Base-by-base conservation (phyloP, 352 stramenopile genomes). In the Phytophthora hibernalis region DNA sequence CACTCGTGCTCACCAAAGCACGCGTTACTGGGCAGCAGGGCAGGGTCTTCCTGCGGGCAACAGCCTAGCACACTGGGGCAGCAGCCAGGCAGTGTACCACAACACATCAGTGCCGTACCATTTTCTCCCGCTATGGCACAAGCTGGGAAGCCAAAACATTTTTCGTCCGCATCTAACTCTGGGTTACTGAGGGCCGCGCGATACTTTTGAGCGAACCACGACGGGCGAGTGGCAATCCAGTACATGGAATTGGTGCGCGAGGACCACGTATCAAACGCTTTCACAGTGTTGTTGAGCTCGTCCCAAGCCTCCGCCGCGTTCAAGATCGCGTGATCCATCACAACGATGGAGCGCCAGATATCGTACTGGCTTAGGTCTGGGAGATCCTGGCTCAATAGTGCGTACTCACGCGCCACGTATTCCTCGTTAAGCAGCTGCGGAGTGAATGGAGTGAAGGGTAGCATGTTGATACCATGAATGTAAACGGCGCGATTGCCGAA, bases 391-490 rank as follows among this genome's bases (percentile, higher is more conserved):
- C 71, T 74, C 40, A 92, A 55, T 40, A 89, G 63, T 20, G 70
- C 61, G 61, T 84, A 92, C 57, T 92, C 85, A 24, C 70, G 69
- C 11, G 68, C 70, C 15, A 92, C 78, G 54, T 80, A 93, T 16
- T 72, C 47, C 50, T 91, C 82, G 43, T 79, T 74, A 35, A 95
- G 66, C 42, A 93, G 58, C 54, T 83, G 69, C 11, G 79, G 35
- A 12, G 87, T 89, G 38, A 92, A 83, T 7, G 87, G 87, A 40
- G 87, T 95, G 70, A 95, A 89, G 2, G 87, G 87, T 15, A 95
- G 86, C 77, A 93, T 87, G 60, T 95, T 92, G 58, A 95, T 95
- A 18, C 84, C 84, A 59, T 95, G 87, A 38, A 96, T 80, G 67
- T 91, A 90, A 54, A 91, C 80, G 10, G 82, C 70, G 5, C 72